A percentile compares a stretch with the other conserved stretches of the same genome.
Conservation (phyloP, 345 rosid genomes). For the Mercurialis annua region DNA sequence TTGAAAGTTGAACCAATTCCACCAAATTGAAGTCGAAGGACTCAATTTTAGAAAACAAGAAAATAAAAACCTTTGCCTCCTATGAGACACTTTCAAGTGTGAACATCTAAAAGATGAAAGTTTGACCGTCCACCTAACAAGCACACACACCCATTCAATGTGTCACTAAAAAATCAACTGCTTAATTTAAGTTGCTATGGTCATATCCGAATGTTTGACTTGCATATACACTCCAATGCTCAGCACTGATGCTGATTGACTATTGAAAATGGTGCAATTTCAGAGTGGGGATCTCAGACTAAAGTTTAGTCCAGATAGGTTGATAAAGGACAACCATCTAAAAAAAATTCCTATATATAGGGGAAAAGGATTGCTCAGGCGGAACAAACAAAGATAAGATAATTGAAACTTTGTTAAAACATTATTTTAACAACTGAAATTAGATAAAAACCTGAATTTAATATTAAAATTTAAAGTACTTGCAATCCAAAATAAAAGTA, state of each 20-base stretch:
- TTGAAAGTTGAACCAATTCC: too few relatives aligned
- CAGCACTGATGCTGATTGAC: neutral
- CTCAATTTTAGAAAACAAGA: too few relatives aligned
- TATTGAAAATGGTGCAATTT: conserved; percentile 8
- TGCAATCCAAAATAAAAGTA: neutral
- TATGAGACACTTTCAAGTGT: neutral
- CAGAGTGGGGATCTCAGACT: neutral
- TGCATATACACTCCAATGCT: neutral
- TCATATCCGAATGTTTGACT: conserved; percentile 5
- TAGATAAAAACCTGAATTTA: neutral
- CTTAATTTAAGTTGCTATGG: neutral
- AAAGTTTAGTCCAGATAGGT: neutral
- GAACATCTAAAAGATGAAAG: neutral
- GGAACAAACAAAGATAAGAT: neutral
- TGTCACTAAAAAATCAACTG: neutral
- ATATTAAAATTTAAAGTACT: neutral
- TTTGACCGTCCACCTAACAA: neutral
- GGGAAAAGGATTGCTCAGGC: neutral
- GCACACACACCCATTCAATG: neutral
- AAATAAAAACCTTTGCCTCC: neutral
- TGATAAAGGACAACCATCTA: too few relatives aligned
- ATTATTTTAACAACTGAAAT: too few relatives aligned
- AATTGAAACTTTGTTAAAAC: too few relatives aligned
- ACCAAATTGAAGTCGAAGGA: too few relatives aligned
- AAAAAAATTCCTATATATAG: neutral